Evolutionary conservation across 2,329 filamentous ascomycete species (phyloP), one percentile per base, ranked within the genome.

Genomic region (Stylonectria norvegica): DNA sequence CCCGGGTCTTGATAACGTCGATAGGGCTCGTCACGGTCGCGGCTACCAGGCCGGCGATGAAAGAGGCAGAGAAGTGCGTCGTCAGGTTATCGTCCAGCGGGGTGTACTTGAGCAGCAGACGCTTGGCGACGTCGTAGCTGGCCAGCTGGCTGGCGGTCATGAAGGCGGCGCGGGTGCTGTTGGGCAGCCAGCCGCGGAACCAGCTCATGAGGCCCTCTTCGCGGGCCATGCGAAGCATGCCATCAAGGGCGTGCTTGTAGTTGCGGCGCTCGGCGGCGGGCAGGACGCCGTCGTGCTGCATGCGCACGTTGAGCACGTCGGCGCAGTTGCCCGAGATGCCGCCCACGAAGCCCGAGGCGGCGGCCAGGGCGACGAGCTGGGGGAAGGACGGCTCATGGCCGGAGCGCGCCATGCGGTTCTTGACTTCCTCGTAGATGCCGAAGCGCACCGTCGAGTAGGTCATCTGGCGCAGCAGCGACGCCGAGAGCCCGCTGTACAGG

Each of bases 371-470:
- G 49, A 95, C 76, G 8, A 98, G 82, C n/a, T 79, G 74, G 9
- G 81, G 72, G 55, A 95, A 82, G 2, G 85, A 81, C 3, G 89
- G 85, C 37, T 71, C 67, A 29, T 59, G 52, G 50, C 68, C 65
- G 36, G 20, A 78, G 59, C 84, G 75, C 15, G 44, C 46, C 33
- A 63, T 50, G 36, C 76, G 78, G 17, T 78, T 70, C 69, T 98
- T 98, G 44, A 97, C 75, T 54, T 95, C 83, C 69, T 97, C 93
- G 73, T 98, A 98, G 50, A 96, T 82, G 50, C 89, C 93, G 70
- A 98, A 98, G 34, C 93, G 88, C 25, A 89, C 93, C 36, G 93
- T 98, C 44, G 86, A 93, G 72, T 98, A 98, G 44, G 93, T 97
- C 54, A 90, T 78, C 71, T 97, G 93, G 50, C 93, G 90, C 42